A percentile compares a stretch with the other conserved stretches of the same genome.
phyloP scores from a whole-genome alignment of 495 filamentous ascomycete genomes.

The Articulospora tetracladia region DNA sequence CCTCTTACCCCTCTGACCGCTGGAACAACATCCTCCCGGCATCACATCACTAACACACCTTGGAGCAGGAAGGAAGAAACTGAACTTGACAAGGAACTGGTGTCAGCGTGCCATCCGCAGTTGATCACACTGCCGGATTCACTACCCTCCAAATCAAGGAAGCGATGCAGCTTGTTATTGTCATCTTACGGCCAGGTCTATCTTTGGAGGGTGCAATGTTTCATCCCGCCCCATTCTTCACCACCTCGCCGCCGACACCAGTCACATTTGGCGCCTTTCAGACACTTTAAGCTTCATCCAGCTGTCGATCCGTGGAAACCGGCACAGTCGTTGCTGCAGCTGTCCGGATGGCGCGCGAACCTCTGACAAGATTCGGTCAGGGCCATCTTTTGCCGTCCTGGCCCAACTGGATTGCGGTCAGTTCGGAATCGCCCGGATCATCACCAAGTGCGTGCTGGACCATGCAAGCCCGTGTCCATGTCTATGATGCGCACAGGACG shows the following conservation, averaged over 20 bases:
- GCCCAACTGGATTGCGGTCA: background rate
- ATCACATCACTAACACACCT: too few species aligned
- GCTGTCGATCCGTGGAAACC: background rate
- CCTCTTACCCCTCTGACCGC: too few species aligned
- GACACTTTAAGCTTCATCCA: background rate
- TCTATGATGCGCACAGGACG: background rate
- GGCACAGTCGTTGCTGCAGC: background rate
- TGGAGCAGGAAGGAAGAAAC: too few species aligned
- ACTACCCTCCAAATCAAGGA: background rate
- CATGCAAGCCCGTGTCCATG: too few species aligned
- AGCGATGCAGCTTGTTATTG: too few species aligned
- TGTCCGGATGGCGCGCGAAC: background rate
- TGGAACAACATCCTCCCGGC: too few species aligned
- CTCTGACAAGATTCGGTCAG: too few species aligned
- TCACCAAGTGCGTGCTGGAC: too few species aligned
- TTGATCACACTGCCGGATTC: background rate
- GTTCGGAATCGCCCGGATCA: background rate
- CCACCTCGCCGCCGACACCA: background rate
- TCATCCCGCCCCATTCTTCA: background rate
- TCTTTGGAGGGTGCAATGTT: background rate
- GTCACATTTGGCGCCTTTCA: conserved; percentile 1
- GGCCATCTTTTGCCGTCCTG: too few species aligned
- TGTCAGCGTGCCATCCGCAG: background rate
- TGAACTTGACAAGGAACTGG: background rate
- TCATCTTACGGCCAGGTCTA: background rate